Conservation (phyloP, 306 rosid genomes). For the Quercus glauca region DNA sequence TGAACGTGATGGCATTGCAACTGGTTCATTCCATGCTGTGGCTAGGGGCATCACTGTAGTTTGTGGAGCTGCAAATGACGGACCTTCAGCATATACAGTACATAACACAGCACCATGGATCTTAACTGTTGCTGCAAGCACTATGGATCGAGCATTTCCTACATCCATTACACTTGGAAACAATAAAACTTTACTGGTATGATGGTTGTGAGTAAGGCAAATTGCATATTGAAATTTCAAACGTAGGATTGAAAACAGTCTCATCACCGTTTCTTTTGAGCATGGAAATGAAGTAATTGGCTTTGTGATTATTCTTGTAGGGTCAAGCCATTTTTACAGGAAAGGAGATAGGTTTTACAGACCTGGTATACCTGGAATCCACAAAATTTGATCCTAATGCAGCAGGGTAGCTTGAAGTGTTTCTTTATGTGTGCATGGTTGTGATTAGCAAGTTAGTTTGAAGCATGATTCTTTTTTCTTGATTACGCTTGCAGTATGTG, state of each 20-base stretch:
- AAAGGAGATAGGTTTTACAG: constrained; percentile 28
- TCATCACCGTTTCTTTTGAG: background rate
- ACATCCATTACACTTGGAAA: constrained; percentile 41
- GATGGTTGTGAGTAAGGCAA: background rate
- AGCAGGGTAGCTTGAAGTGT: constrained; percentile 7
- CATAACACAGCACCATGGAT: constrained; percentile 50
- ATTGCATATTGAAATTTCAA: background rate
- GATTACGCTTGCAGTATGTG: background rate
- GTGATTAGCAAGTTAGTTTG: background rate
- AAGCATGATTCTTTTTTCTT: background rate
- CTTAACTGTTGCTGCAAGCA: constrained; percentile 45
- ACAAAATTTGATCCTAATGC: constrained; percentile 1
- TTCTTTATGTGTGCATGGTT: background rate
- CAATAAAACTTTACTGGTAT: constrained; percentile 41
- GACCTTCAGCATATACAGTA: constrained; percentile 41
- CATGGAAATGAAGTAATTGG: background rate
- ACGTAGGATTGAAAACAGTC: background rate
- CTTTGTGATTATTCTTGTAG: constrained; percentile 14
- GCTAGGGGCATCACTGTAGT: constrained; percentile 44
- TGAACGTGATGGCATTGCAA: constrained; percentile 23
- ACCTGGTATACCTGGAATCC: constrained; percentile 37
- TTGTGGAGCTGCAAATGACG: constrained; percentile 37
- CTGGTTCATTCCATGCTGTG: constrained; percentile 51
- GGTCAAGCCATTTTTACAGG: constrained; percentile 38
- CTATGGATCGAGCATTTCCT: constrained; percentile 45